phyloP scores from a whole-genome alignment of 768 basidiomycete genomes.

The Naganishia onofrii region DNA sequence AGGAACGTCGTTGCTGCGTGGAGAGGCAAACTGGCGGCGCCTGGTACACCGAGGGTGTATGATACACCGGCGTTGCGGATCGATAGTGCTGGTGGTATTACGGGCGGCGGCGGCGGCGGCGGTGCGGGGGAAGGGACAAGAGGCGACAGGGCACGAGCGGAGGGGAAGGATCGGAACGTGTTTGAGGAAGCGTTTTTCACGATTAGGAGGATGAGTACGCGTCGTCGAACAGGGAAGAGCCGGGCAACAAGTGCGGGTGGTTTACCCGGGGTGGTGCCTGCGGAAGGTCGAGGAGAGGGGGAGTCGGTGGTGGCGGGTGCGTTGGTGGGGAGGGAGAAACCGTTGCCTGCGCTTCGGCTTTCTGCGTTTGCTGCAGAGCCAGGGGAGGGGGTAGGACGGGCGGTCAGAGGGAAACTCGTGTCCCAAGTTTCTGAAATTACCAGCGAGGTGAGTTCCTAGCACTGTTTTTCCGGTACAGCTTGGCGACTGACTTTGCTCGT shows the following conservation, averaged over 20 bases:
- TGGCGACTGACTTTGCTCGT: too few species aligned
- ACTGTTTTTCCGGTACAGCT: not conserved
- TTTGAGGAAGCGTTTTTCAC: constrained; percentile 33
- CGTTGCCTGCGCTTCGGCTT: constrained; percentile 15
- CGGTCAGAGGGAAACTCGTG: constrained; percentile 17
- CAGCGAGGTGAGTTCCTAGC: constrained; percentile 21
- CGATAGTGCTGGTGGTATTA: not conserved
- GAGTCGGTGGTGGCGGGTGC: not conserved
- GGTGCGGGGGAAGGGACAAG: not conserved
- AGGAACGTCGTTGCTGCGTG: constrained; percentile 33
- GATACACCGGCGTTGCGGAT: constrained; percentile 11
- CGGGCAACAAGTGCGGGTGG: too few species aligned
- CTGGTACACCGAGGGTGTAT: not conserved
- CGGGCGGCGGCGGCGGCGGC: not conserved
- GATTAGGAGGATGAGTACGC: constrained; percentile 35
- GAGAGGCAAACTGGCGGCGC: constrained; percentile 13
- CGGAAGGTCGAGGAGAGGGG: not conserved
- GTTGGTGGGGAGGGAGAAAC: constrained; percentile 9
- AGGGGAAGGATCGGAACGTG: not conserved
- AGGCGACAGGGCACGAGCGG: not conserved
- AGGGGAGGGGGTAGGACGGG: not conserved
- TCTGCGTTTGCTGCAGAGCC: not conserved
- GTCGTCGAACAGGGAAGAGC: constrained; percentile 16
- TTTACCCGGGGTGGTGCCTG: not conserved
- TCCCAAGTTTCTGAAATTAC: constrained; percentile 24